These are phyloP conservation scores for Candida pseudofarinosa DNA, from an alignment of 805 yeast species.

Conservation along the genomic window DNA sequence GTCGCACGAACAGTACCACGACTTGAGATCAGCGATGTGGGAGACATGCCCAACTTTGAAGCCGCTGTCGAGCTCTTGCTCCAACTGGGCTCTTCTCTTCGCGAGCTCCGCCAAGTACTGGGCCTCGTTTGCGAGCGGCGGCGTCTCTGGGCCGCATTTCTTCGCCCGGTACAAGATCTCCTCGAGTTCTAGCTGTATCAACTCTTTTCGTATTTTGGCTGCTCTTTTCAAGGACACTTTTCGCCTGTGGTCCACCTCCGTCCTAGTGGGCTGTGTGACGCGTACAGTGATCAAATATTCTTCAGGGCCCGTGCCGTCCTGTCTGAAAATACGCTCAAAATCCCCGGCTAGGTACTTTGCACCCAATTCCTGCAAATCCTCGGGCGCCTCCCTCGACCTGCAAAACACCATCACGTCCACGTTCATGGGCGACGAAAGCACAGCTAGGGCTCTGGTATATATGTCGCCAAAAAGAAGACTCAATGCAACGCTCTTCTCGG, in stretches of 20 bases:
- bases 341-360: neutral
- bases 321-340: neutral
- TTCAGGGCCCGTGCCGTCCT: neutral
- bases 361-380: neutral
- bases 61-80: neutral
- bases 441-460: conserved; percentile 13
- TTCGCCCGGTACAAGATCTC: conserved; percentile 2
- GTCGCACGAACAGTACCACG: conserved; percentile 33
- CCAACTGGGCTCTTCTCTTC: neutral
- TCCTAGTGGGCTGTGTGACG: neutral
- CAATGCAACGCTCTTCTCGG: conserved; percentile 15
- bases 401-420: neutral
- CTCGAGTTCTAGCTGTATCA: conserved; percentile 2
- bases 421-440: conserved; percentile 2
- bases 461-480: conserved; percentile 17
- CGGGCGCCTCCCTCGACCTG: neutral
- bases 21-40: conserved; percentile 15
- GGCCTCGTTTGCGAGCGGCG: neutral
- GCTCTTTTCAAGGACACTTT: neutral
- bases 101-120: neutral
- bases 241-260: neutral
- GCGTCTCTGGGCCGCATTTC: neutral
- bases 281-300: neutral
- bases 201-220: neutral
- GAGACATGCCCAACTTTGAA: neutral